Conservation (phyloP, 139 green algal species). For the Chlorella sp. region DNA sequence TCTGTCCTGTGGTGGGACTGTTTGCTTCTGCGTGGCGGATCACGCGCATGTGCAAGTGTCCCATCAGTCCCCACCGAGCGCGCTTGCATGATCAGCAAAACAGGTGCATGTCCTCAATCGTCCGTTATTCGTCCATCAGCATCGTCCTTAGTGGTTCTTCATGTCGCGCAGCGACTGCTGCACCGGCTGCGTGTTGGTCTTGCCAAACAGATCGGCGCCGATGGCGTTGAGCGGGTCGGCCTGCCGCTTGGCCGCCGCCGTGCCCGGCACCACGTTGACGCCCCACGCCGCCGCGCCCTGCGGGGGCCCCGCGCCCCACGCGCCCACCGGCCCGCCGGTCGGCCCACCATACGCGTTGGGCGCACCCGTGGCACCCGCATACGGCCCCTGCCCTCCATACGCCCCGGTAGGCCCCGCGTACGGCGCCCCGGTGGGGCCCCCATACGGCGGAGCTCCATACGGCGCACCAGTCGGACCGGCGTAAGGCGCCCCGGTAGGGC, state of each 20-base stretch:
- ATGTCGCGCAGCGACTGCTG: background rate
- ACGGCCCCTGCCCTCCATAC: background rate
- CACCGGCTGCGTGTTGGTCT: background rate
- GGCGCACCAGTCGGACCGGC: background rate
- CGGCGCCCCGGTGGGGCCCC: background rate
- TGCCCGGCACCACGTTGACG: background rate
- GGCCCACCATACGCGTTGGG: background rate
- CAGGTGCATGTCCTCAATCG: background rate
- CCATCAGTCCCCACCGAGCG: background rate
- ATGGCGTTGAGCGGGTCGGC: background rate
- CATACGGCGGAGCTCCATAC: background rate
- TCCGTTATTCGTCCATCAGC: background rate
- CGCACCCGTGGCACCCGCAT: background rate
- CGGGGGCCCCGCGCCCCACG: background rate
- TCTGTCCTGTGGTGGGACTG: too few relatives aligned
- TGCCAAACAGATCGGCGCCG: background rate
- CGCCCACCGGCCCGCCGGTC: background rate
- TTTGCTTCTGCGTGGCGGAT: too few relatives aligned
- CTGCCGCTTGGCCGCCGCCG: background rate
- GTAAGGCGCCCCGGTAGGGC: background rate
- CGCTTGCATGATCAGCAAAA: too few relatives aligned
- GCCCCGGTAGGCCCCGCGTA: background rate
- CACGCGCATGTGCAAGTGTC: background rate
- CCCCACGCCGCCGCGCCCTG: background rate
- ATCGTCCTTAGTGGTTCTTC: background rate